These are phyloP conservation scores for Jaltomata sinuosa DNA, from an alignment of 257 asterid genomes.

Conservation along the genomic window DNA sequence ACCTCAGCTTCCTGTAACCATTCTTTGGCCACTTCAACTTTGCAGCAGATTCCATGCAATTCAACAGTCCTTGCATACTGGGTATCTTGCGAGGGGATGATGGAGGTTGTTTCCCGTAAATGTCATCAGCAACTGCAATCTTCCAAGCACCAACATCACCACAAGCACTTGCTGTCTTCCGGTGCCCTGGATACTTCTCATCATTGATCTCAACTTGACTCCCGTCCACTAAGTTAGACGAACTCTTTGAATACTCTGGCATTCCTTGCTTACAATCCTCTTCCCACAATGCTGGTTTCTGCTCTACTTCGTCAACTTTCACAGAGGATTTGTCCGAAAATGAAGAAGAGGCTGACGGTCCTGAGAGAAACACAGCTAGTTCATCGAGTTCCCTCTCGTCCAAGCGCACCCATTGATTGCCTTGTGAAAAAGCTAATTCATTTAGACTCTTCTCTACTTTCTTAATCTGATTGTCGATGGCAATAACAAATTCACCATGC, in stretches of 20 bases:
- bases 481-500: conserved; percentile 55
- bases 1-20: conserved; percentile 66
- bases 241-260: conserved; percentile 39
- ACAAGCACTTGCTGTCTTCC: conserved; percentile 89
- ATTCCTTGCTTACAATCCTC: conserved; percentile 21
- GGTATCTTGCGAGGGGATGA: conserved; percentile 65
- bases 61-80: conserved; percentile 60
- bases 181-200: conserved; percentile 57
- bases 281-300: conserved; percentile 6
- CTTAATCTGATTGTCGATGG: conserved; percentile 53
- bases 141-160: conserved; percentile 81
- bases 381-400: conserved; percentile 78
- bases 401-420: conserved; percentile 81
- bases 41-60: conserved; percentile 57
- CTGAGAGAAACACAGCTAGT: conserved; percentile 74
- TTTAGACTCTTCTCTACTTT: conserved; percentile 54
- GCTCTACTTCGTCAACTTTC: conserved; percentile 18
- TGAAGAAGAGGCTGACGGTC: conserved; percentile 21
- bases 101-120: conserved; percentile 20
- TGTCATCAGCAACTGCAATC: conserved; percentile 46
- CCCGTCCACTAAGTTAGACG: conserved; percentile 44
- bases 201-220: conserved; percentile 36
- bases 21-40: conserved; percentile 71
- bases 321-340: conserved; percentile 12
- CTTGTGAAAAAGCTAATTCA: conserved; percentile 37